Evolutionary conservation across 164 flowering plant genomes (phyloP), one percentile per base, ranked within the genome.

Genomic region (Liquidambar formosana): DNA sequence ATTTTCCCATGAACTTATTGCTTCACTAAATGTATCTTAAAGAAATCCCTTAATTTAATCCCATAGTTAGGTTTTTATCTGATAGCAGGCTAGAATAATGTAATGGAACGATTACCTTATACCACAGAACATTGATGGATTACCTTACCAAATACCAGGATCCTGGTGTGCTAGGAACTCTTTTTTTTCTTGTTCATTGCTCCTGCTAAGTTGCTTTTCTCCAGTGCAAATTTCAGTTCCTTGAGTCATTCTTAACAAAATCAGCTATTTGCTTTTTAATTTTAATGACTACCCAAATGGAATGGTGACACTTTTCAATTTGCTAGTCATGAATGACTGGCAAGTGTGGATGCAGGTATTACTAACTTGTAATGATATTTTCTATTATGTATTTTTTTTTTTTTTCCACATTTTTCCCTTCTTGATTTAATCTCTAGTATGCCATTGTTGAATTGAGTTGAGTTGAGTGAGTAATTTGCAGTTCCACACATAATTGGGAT

Each of bases 251-350:
- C 93, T 89, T 90, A 83, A 92, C 92, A 65, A 70, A 66, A 18
- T 66, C 59, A 94, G 99, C 83, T 94, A 94, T 79, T 64, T 85
- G 9, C 97, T 95, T 69, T 95, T 95, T 83, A 95, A 95, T 71
- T 95, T 95, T 64, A 95, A 95, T 74, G 99, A 95, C 81, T 95
- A 90, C 77, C 97, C 97, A 46, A 95, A 88, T 80, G 97, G 97
- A 19, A 95, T 95, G 97, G 96, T 95, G 74, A 93, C 99, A 57
- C 93, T 93, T 63, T 95, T 91, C 86, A 92, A 91, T 77, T 74
- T 95, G 85, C 75, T 95, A 25, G 96, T 93, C 67, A 86, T 93
- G 97, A 87, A 87, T 11, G 89, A 88, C 70, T 91, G 97, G 97
- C 96, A 93, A 77, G 70, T 69, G 1, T 95, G 97, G 97, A 95